Conservation (phyloP, 257 asterid species). For the Agastache rugosa region DNA sequence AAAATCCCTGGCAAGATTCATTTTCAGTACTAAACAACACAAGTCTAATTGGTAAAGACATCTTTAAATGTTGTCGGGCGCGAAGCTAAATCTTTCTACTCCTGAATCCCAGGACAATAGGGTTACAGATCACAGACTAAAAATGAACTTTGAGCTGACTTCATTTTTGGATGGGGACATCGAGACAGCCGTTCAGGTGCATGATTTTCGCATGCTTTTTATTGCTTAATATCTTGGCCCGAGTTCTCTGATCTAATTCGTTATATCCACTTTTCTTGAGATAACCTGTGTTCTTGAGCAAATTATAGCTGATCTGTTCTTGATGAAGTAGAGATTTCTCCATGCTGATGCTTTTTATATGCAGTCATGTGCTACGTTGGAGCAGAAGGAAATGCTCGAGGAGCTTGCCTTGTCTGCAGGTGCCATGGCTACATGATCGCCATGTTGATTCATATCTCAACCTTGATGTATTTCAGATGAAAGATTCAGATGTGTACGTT, state of each 20-base stretch:
- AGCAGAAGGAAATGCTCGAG: conserved; percentile 87
- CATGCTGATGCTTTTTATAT: conserved; percentile 33
- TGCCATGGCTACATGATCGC: conserved; percentile 48
- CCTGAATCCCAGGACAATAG: conserved; percentile 75
- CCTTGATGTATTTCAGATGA: not conserved
- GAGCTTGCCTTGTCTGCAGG: conserved; percentile 83
- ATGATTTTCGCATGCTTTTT: not conserved
- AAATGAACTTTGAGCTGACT: conserved; percentile 87
- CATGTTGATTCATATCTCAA: conserved; percentile 3
- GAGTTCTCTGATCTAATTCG: not conserved
- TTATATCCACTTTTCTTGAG: not conserved
- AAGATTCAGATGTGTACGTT: not conserved
- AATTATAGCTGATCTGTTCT: not conserved
- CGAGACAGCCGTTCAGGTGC: conserved; percentile 94
- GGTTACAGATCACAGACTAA: conserved; percentile 93
- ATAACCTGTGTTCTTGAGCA: not conserved
- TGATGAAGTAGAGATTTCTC: conserved; percentile 13
- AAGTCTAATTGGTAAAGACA: conserved; percentile 6
- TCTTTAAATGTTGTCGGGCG: not conserved
- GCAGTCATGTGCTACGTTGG: conserved; percentile 90
- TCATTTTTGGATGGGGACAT: conserved; percentile 92
- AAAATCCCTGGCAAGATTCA: no score
- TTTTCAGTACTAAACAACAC: no score
- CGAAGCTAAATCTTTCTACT: not conserved
- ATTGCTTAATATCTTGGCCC: not conserved